Percentiles rank a stretch among this genome's conserved stretches.
Evolutionary conservation across 306 rosid genomes (phyloP).

Genomic region (Cercis canadensis): DNA sequence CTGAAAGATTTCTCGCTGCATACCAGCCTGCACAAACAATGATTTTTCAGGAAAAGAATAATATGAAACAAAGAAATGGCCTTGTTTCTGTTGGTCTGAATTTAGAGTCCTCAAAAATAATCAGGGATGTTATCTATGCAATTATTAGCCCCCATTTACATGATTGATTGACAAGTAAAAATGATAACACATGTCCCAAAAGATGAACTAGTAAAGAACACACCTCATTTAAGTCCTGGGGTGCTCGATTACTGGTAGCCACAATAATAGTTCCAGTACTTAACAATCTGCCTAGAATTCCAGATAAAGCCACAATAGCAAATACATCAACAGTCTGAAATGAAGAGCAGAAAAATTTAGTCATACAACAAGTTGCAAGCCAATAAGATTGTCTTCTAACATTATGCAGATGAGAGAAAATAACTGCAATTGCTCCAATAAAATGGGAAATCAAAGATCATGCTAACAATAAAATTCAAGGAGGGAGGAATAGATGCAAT

Average conservation of each 20-base stretch:
- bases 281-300: constrained; percentile 94
- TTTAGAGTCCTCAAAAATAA: constrained; percentile 24
- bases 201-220: constrained; percentile 24
- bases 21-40: constrained; percentile 70
- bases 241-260: constrained; percentile 97
- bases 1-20: constrained; percentile 80
- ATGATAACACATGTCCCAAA: not conserved
- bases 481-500: constrained; percentile 27
- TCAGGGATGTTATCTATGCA: constrained; percentile 25
- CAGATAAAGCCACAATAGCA: constrained; percentile 99
- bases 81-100: constrained; percentile 21
- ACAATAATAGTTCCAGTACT: constrained; percentile 88
- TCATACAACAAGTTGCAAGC: constrained; percentile 33
- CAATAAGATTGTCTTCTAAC: not conserved
- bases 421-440: constrained; percentile 2
- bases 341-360: constrained; percentile 46
- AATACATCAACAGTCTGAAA: constrained; percentile 99
- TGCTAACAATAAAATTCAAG: constrained; percentile 14
- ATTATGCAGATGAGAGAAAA: constrained; percentile 12
- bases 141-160: constrained; percentile 6
- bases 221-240: constrained; percentile 89
- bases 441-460: constrained; percentile 22
- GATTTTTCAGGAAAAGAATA: not conserved
- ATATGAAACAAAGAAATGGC: constrained; percentile 2
- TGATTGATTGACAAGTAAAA: constrained; percentile 11